Base-by-base conservation (phyloP, 225 moss, liverwort and hornwort species). In the Pseudoscleropodium purum region DNA sequence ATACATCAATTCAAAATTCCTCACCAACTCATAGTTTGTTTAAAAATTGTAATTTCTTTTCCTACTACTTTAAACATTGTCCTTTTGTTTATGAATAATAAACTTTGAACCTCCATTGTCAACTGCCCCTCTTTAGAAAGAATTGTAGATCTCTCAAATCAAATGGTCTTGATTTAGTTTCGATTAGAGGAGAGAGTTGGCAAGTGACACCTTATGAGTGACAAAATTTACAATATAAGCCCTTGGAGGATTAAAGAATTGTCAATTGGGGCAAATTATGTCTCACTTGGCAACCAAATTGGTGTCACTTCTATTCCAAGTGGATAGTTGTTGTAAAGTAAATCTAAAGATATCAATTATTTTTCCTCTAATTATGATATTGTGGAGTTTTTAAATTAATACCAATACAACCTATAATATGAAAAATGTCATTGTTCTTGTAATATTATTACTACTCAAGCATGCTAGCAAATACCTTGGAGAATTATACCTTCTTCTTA, bases 271-370 rank as follows among this genome's bases (percentile, higher is more conserved):
- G 39, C 23, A n/a, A n/a, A 7, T n/a, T n/a, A 68, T n/a, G 13
- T n/a, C 13, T 69, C 13, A 69, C 23, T 37, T 67, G 3, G 67
- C 37, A 67, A 67, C 4, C 6, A 37, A 69, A n/a, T 69, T 24
- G 24, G 69, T 39, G 23, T 24, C n/a, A 7, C n/a, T n/a, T n/a
- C 24, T 10, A 24, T 69, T 23, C n/a, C 13, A n/a, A 23, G 13
- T 69, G 7, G 24, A n/a, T n/a, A 13, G 1, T 74, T 45, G 17
- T 9, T 45, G 17, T 45, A 18, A 45, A 0, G 6, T 17, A n/a
- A n/a, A n/a, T 1, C 8, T 39, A 25, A 23, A 15, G 13, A 72
- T 25, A 72, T 41, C 0, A 0, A 0, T 72, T 41, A 8, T 0
- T n/a, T 69, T 69, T 39, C 24, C 2, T 41, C 5, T 72, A 72